Conservation (phyloP, 495 filamentous ascomycete species). For the Neurospora hispaniola region DNA sequence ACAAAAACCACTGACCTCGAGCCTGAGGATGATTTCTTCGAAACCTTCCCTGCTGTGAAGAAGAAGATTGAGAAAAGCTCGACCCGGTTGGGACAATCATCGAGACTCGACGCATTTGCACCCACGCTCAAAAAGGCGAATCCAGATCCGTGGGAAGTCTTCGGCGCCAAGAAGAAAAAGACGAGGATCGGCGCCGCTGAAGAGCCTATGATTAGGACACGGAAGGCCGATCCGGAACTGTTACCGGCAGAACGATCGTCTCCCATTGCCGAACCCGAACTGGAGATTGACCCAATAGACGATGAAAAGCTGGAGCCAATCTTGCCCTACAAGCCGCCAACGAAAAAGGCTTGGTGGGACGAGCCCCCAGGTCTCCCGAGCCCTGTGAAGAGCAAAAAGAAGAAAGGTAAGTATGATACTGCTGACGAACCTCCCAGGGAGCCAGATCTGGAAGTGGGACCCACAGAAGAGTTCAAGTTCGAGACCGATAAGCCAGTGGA, state of each 20-base stretch:
- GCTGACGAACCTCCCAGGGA: constrained; percentile 9
- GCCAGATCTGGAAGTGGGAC: constrained; percentile 9
- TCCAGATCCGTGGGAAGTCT: constrained; percentile 6
- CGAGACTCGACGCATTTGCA: neutral
- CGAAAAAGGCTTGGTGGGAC: neutral
- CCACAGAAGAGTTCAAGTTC: constrained; percentile 13
- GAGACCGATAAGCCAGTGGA: constrained; percentile 20
- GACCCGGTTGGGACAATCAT: constrained; percentile 12
- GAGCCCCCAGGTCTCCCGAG: neutral
- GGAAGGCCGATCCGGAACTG: neutral
- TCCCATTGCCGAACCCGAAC: neutral
- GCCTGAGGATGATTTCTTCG: constrained; percentile 11
- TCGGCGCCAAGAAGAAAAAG: constrained; percentile 21
- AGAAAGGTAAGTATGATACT: constrained; percentile 13
- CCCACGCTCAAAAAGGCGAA: neutral
- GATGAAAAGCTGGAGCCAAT: constrained; percentile 1
- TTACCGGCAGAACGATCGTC: neutral
- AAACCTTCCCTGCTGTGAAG: constrained; percentile 8
- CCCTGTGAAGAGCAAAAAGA: constrained; percentile 14
- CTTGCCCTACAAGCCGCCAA: neutral
- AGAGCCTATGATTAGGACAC: constrained; percentile 9
- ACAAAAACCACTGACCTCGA: constrained; percentile 6
- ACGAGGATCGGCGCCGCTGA: constrained; percentile 14
- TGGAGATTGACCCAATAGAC: constrained; percentile 2
- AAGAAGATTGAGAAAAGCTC: constrained; percentile 19